A percentile compares a stretch with the other conserved stretches of the same genome.
Evolutionary conservation across 176 grass and related monocot genomes (phyloP).

Genomic region (Puya raimondii): DNA sequence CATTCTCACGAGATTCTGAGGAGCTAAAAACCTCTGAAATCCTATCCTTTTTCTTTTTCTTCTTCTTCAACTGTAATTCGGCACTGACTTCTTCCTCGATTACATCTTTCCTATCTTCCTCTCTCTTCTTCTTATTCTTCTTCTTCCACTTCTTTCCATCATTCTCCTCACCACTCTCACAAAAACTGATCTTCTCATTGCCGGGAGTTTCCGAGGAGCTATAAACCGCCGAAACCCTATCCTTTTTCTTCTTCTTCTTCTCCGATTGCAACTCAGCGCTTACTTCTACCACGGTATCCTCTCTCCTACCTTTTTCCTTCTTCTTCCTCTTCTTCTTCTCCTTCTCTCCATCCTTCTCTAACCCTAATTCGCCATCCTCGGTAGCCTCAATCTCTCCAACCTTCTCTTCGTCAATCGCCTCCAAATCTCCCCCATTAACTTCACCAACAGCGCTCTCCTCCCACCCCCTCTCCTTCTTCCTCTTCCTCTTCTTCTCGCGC

Average conservation of each 20-base stretch:
- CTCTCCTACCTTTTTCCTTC: neutral
- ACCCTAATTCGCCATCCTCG: neutral
- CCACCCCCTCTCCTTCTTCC: neutral
- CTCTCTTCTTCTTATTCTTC: conserved; percentile 1
- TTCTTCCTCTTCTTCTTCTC: conserved; percentile 7
- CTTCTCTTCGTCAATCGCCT: neutral
- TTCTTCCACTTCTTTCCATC: conserved; percentile 6
- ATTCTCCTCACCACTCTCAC: neutral
- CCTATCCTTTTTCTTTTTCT: neutral
- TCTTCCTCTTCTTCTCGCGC: neutral
- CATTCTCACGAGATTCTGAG: too few relatives aligned
- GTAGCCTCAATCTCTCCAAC: neutral
- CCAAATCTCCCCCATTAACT: neutral
- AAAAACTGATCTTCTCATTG: neutral
- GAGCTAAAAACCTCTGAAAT: too few relatives aligned
- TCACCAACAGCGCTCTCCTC: neutral
- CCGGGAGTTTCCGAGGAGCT: neutral
- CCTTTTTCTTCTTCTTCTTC: neutral
- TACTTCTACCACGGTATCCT: neutral
- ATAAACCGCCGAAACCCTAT: neutral
- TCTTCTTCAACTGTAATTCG: neutral
- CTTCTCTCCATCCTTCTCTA: neutral
- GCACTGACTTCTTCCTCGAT: neutral
- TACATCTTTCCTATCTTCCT: neutral
- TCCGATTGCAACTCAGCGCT: neutral